phyloP scores from a whole-genome alignment of 1,139 yeast species.

The Debaryomycetaceae sp. region DNA sequence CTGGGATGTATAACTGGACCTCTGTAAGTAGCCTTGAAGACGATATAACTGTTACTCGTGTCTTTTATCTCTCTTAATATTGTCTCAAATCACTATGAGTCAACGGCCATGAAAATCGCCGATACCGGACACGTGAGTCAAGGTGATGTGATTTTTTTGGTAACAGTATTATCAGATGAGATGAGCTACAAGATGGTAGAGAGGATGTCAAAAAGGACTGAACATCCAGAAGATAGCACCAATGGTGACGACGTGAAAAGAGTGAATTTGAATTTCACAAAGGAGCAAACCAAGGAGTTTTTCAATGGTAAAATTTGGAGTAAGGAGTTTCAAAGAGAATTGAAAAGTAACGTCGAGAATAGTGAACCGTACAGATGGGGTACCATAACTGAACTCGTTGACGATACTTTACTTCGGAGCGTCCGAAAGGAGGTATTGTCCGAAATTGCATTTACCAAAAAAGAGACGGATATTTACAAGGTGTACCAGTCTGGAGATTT shows the following conservation, averaged over 20 bases:
- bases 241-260: constrained; percentile 12
- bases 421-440: constrained; percentile 82
- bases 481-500: constrained; percentile 94
- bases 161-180: neutral
- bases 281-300: constrained; percentile 41
- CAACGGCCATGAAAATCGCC: neutral
- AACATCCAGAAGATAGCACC: neutral
- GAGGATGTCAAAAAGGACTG: constrained; percentile 2
- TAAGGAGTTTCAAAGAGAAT: constrained; percentile 32
- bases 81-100: neutral
- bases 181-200: neutral
- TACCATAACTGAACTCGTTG: constrained; percentile 64
- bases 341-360: constrained; percentile 39
- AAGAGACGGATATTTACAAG: constrained; percentile 95
- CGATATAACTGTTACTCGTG: too few relatives aligned
- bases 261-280: constrained; percentile 19
- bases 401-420: constrained; percentile 69
- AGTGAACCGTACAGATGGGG: constrained; percentile 91
- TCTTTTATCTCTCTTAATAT: neutral
- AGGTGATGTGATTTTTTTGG: neutral
- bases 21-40: too few relatives aligned
- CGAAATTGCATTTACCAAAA: constrained; percentile 85
- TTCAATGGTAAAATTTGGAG: constrained; percentile 59
- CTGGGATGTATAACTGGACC: too few relatives aligned
- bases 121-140: neutral